Base-by-base conservation (phyloP, 2,329 filamentous ascomycete genomes). In the Thielaviopsis populi region DNA sequence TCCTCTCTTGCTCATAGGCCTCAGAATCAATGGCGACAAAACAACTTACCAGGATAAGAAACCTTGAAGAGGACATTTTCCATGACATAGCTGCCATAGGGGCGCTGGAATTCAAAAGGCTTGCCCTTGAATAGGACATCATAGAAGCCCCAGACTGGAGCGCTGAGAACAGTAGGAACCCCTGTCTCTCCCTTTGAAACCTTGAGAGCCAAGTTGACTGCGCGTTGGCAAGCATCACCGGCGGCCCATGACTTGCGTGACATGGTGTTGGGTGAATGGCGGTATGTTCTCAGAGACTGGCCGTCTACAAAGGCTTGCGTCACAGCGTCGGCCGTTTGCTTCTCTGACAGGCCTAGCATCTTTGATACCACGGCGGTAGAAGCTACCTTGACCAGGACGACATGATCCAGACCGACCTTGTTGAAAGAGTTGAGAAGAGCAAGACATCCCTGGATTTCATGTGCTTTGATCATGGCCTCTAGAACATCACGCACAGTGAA, bases 41-140 rank as follows among this genome's bases (percentile, higher is more conserved):
- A 2, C n/a, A 58, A 74, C 82, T 74, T 79, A 90, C 88, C 88
- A 72, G 92, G 92, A 75, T 96, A 97, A 56, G 94, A 99, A 67
- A 99, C 94, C 84, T 99, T 99, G 87, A 99, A 99, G 68, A 99
- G 85, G 67, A 99, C 91, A 73, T 97, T 99, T 84, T 99, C 94
- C 94, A 99, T 99, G 69, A 99, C 94, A 76, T 99, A 99, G 80
- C 88, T 95, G 73, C 91, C 92, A 73, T 99, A 99, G 66, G 87
- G 85, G 68, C 94, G 86, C 81, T 97, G 92, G 82, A 96, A 99
- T 75, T 91, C 80, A 74, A 99, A 99, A 76, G 89, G 89, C 71
- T 95, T 90, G 77, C 91, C 91, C 79, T 91, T 89, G 82, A 97
- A 99, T 68, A 95, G 83, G 68, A 97, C 91, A 73, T 99, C 94